Percentiles rank a stretch among this genome's conserved stretches.
phyloP scores from a whole-genome alignment of 306 rosid species.

The Inga oerstediana region DNA sequence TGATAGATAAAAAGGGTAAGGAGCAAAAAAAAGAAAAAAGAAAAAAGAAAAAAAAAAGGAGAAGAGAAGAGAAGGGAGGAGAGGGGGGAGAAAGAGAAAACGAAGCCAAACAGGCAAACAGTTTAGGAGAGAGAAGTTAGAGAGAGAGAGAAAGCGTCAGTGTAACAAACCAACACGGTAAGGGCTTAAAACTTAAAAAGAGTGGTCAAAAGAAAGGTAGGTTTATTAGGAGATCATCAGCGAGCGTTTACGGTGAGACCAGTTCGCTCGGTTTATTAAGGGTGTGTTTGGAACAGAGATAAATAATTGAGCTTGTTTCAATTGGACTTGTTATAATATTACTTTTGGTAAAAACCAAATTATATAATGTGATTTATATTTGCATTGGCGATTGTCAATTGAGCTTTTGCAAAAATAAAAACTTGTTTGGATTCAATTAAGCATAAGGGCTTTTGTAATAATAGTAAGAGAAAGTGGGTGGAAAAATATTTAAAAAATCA shows the following conservation, averaged over 20 bases:
- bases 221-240: slow-evolving; percentile 66
- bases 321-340: too few species aligned
- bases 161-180: slow-evolving; percentile 38
- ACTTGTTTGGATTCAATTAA: too few species aligned
- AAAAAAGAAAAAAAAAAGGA: not conserved
- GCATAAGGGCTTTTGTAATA: too few species aligned
- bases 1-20: slow-evolving; percentile 2
- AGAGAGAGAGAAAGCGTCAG: not conserved
- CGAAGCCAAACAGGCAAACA: not conserved
- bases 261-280: not conserved
- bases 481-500: too few species aligned
- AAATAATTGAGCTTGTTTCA: too few species aligned
- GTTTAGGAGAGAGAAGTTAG: not conserved
- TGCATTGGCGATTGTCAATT: too few species aligned
- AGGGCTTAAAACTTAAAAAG: not conserved
- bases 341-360: too few species aligned
- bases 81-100: too few species aligned
- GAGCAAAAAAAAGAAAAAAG: not conserved
- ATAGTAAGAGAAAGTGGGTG: too few species aligned
- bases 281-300: too few species aligned
- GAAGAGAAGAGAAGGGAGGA: not conserved
- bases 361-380: too few species aligned
- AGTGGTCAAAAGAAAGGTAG: slow-evolving; percentile 58
- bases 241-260: not conserved
- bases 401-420: too few species aligned